A percentile compares a stretch with the other conserved stretches of the same genome.
These are phyloP conservation scores for Vitis hybrid DNA, from an alignment of 177 flowering plant genomes.

Conservation along the genomic window DNA sequence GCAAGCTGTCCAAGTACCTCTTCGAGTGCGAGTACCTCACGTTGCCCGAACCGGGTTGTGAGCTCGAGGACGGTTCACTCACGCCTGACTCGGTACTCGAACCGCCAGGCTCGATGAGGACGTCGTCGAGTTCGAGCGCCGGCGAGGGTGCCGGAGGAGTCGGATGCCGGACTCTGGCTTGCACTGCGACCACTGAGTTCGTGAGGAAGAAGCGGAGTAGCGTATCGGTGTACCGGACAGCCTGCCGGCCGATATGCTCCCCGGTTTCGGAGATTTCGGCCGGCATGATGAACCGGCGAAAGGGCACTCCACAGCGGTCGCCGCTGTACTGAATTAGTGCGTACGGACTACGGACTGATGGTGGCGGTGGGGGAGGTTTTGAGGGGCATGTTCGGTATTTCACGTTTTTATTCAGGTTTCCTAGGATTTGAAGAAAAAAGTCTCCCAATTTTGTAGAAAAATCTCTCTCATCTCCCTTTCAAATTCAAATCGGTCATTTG, in stretches of 20 bases:
- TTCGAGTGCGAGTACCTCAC: conserved; percentile 50
- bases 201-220: conserved; percentile 66
- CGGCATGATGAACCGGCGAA: conserved; percentile 52
- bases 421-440: background rate
- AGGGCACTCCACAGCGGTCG: conserved; percentile 63
- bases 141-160: conserved; percentile 25
- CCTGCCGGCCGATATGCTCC: conserved; percentile 32
- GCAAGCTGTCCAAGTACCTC: conserved; percentile 49
- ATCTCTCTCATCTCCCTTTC: conserved; percentile 4
- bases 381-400: conserved; percentile 12
- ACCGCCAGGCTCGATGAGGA: conserved; percentile 37
- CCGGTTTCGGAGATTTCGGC: conserved; percentile 29
- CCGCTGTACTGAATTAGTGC: conserved; percentile 50
- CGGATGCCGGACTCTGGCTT: conserved; percentile 33
- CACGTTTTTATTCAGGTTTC: background rate
- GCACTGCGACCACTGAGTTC: conserved; percentile 65
- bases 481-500: background rate
- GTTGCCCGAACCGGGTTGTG: conserved; percentile 41
- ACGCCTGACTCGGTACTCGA: conserved; percentile 72
- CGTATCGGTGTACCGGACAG: conserved; percentile 23
- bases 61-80: conserved; percentile 52
- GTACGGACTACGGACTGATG: background rate
- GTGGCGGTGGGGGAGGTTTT: background rate
- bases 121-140: conserved; percentile 42
- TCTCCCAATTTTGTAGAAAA: conserved; percentile 43